A percentile compares a stretch with the other conserved stretches of the same genome.
These are phyloP conservation scores for Phytophthora podocarpi DNA, from an alignment of 352 stramenopile genomes.

Conservation along the genomic window DNA sequence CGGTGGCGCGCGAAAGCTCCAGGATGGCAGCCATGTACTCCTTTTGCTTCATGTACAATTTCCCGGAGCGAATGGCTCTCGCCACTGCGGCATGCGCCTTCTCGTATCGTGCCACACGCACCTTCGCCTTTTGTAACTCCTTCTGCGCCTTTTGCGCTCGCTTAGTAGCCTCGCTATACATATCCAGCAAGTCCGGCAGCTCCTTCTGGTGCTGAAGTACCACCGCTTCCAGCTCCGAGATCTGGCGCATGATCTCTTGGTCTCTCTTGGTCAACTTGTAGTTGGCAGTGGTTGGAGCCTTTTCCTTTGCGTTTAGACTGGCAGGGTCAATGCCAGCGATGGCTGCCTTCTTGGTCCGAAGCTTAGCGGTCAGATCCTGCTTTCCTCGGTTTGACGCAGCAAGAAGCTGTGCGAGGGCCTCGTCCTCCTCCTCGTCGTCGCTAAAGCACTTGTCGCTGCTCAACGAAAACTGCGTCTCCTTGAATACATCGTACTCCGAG, in stretches of 20 bases:
- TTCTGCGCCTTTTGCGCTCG: constrained; percentile 35
- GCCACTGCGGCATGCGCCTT: constrained; percentile 50
- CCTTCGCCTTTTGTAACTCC: constrained; percentile 42
- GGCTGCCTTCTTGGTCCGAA: constrained; percentile 33
- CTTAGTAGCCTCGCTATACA: constrained; percentile 41
- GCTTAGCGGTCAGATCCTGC: constrained; percentile 19
- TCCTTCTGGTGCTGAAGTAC: constrained; percentile 58
- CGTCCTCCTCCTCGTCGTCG: constrained; percentile 25
- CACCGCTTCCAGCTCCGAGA: constrained; percentile 47
- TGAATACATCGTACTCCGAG: constrained; percentile 35
- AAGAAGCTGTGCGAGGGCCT: constrained; percentile 32
- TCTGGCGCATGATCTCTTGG: constrained; percentile 42
- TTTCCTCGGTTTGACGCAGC: constrained; percentile 32
- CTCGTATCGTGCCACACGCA: constrained; percentile 49
- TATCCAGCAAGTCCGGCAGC: constrained; percentile 48
- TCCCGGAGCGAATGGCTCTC: constrained; percentile 45
- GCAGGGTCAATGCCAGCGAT: constrained; percentile 37
- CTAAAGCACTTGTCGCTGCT: constrained; percentile 27
- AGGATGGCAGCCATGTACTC: constrained; percentile 70
- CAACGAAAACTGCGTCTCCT: constrained; percentile 28
- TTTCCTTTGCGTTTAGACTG: constrained; percentile 26
- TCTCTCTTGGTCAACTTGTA: constrained; percentile 46
- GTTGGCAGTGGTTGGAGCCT: constrained; percentile 25
- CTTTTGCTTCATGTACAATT: constrained; percentile 48
- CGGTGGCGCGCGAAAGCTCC: constrained; percentile 51